Percentiles rank a stretch among this genome's conserved stretches.
Conservation (phyloP, 176 grass and related monocot genomes). For the Lolium rigidum region DNA sequence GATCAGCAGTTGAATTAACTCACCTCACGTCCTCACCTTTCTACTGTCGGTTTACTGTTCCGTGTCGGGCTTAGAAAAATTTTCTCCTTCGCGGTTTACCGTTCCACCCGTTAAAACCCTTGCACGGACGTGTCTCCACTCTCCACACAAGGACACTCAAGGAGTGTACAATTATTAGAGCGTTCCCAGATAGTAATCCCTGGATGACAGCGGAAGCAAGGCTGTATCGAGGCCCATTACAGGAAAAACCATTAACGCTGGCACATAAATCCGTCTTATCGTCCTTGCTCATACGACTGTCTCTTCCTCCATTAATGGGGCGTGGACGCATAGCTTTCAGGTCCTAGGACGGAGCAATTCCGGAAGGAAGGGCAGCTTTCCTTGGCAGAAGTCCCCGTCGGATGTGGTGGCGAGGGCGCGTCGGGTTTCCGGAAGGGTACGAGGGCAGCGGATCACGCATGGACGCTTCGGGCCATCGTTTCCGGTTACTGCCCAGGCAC, state of each 20-base stretch:
- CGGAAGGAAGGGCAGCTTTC: constrained; percentile 1
- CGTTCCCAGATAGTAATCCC: not conserved
- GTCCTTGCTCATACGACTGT: not conserved
- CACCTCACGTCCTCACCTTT: constrained; percentile 9
- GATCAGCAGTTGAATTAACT: constrained; percentile 44
- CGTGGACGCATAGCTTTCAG: constrained; percentile 31
- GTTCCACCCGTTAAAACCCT: too few relatives aligned
- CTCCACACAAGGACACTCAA: too few relatives aligned
- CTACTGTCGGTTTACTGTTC: constrained; percentile 32
- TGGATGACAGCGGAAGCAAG: constrained; percentile 1
- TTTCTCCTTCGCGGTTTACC: too few relatives aligned
- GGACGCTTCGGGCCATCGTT: constrained; percentile 32
- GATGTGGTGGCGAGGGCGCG: constrained; percentile 36
- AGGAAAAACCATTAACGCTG: not conserved
- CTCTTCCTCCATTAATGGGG: constrained; percentile 17
- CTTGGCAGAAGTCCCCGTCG: not conserved
- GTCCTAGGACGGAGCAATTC: constrained; percentile 41
- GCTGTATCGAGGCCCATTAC: not conserved
- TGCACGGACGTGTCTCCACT: too few relatives aligned
- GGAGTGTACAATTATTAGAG: not conserved
- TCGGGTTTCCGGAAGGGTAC: constrained; percentile 37
- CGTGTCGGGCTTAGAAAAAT: not conserved
- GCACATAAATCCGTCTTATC: not conserved
- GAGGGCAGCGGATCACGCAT: not conserved
- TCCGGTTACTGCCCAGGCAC: constrained; percentile 31